These are phyloP conservation scores for Colletotrichum salicis DNA, from an alignment of 2,329 filamentous ascomycete species.

Conservation along the genomic window DNA sequence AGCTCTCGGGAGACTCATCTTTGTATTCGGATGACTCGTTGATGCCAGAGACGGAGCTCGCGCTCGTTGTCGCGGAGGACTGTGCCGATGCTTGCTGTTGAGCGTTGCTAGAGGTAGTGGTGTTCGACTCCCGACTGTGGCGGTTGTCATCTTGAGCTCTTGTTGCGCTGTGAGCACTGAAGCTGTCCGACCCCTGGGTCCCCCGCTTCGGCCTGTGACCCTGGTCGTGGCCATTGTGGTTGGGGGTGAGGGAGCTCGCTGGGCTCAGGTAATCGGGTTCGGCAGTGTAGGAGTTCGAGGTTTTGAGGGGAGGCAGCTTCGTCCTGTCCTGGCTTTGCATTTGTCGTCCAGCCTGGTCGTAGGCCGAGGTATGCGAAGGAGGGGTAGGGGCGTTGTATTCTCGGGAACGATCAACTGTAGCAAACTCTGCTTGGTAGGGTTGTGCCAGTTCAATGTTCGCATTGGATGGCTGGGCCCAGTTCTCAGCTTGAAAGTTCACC, in stretches of 20 bases:
- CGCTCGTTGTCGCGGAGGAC: conserved; percentile 66
- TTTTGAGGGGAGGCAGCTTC: conserved; percentile 25
- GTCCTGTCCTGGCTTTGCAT: conserved; percentile 23
- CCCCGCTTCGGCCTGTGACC: conserved; percentile 5
- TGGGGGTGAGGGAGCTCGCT: conserved; percentile 10
- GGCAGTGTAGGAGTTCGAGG: conserved; percentile 18
- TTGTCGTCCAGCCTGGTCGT: conserved; percentile 29
- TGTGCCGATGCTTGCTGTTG: conserved; percentile 61
- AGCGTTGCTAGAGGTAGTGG: conserved; percentile 58
- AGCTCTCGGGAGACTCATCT: conserved; percentile 62
- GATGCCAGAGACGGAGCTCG: conserved; percentile 64
- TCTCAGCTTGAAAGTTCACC: conserved; percentile 63
- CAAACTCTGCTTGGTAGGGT: conserved; percentile 40
- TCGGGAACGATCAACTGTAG: conserved; percentile 40
- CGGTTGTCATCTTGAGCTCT: conserved; percentile 52
- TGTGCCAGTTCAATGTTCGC: conserved; percentile 59
- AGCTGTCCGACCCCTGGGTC: conserved; percentile 43
- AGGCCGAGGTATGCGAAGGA: conserved; percentile 48
- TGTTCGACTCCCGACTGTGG: conserved; percentile 64
- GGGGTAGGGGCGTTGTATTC: conserved; percentile 49
- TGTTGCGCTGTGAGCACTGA: conserved; percentile 46
- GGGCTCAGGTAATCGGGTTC: conserved; percentile 17
- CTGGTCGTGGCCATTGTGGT: conserved; percentile 15
- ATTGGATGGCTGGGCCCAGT: conserved; percentile 64
- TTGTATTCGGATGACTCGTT: conserved; percentile 59